Evolutionary conservation across 1,284 basidiomycete species (phyloP).

Genomic region (Ganoderma sinense): DNA sequence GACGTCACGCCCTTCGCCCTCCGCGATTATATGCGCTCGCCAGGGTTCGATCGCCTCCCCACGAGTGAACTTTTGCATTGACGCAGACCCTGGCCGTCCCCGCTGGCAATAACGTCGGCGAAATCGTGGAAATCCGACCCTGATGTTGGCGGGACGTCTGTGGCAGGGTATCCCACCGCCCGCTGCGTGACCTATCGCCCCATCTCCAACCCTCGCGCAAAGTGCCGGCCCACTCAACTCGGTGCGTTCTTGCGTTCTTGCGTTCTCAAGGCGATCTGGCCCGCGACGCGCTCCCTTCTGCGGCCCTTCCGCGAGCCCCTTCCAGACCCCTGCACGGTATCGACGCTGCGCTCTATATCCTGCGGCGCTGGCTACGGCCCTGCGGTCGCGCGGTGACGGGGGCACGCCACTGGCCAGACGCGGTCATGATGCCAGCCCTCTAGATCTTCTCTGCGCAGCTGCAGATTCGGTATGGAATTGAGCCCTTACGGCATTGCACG

Average conservation of each 20-base stretch:
- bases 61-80: background rate
- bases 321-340: constrained; percentile 1
- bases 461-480: constrained; percentile 8
- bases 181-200: background rate
- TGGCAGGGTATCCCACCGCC: background rate
- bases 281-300: background rate
- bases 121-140: background rate
- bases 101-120: background rate
- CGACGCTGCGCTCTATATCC: background rate
- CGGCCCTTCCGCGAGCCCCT: background rate
- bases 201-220: background rate
- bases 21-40: background rate
- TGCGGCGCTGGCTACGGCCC: background rate
- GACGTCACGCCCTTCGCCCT: background rate
- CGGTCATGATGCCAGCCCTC: no score
- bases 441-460: no score
- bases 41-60: background rate
- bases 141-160: background rate
- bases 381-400: background rate
- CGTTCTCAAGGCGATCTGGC: background rate
- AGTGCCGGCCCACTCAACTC: background rate
- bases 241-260: background rate
- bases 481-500: background rate
- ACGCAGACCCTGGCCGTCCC: background rate
- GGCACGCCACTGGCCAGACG: background rate